Conservation (phyloP, 352 stramenopile genomes). For the Pythium plurisporium region DNA sequence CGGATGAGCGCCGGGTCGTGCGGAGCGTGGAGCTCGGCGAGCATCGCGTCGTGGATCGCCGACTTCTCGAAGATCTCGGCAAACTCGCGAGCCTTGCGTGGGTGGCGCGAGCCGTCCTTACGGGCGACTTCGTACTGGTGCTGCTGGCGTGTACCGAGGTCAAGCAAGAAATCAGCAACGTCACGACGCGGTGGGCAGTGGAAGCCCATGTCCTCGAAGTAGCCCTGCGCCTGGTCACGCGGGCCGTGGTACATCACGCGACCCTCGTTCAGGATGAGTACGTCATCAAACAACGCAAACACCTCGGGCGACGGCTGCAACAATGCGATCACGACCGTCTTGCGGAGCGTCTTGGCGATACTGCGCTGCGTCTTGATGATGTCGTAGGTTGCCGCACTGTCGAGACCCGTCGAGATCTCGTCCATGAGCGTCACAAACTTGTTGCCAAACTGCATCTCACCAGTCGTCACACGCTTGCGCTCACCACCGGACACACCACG, state of each 20-base stretch:
- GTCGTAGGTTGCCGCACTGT: conserved; percentile 89
- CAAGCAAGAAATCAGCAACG: conserved; percentile 89
- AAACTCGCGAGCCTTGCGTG: conserved; percentile 18
- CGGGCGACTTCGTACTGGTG: conserved; percentile 10
- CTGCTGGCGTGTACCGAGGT: conserved; percentile 24
- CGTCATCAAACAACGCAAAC: conserved; percentile 91
- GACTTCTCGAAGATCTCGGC: conserved; percentile 19
- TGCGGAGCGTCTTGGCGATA: conserved; percentile 31
- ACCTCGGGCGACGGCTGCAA: conserved; percentile 92
- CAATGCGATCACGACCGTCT: conserved; percentile 49
- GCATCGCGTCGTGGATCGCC: conserved; percentile 8
- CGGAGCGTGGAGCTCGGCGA: conserved; percentile 75
- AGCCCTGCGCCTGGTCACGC: conserved; percentile 45
- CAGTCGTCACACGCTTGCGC: conserved; percentile 82
- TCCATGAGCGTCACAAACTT: conserved; percentile 84
- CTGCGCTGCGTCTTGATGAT: conserved; percentile 74
- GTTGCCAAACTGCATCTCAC: conserved; percentile 86
- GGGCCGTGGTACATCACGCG: conserved; percentile 86
- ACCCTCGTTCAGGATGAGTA: conserved; percentile 90
- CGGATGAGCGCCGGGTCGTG: conserved; percentile 87
- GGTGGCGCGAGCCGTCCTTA: background rate
- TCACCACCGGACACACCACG: conserved; percentile 86
- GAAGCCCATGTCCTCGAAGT: conserved; percentile 84
- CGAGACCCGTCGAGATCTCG: conserved; percentile 92
- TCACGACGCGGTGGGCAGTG: conserved; percentile 58